phyloP scores from a whole-genome alignment of 2,329 filamentous ascomycete species.

The Capronia epimyces region DNA sequence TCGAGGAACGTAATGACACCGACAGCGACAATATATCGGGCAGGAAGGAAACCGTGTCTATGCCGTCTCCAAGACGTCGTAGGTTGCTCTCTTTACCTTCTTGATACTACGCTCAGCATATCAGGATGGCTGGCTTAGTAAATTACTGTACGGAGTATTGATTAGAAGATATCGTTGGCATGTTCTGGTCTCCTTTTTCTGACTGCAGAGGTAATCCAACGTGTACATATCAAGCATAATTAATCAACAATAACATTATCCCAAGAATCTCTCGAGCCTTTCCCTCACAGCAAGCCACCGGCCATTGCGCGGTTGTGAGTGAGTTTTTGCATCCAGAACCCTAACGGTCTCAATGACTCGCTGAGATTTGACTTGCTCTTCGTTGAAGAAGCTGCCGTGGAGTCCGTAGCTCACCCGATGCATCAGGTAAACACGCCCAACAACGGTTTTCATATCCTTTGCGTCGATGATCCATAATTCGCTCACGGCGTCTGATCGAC shows the following conservation, averaged over 20 bases:
- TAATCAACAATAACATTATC: too few relatives aligned
- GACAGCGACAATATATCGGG: too few relatives aligned
- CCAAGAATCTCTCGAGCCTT: conserved; percentile 6
- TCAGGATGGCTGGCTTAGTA: too few relatives aligned
- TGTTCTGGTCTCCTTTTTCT: too few relatives aligned
- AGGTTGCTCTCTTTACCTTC: too few relatives aligned
- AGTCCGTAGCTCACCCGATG: conserved; percentile 66
- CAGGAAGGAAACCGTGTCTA: too few relatives aligned
- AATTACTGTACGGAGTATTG: too few relatives aligned
- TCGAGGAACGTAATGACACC: background rate
- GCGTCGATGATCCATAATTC: conserved; percentile 68
- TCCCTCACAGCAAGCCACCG: conserved; percentile 10
- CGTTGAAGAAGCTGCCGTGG: conserved; percentile 58
- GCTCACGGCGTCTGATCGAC: conserved; percentile 43
- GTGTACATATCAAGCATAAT: too few relatives aligned
- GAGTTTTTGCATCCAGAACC: conserved; percentile 15
- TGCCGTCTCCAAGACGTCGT: too few relatives aligned
- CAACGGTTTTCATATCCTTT: conserved; percentile 54
- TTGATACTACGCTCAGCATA: too few relatives aligned
- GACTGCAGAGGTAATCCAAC: too few relatives aligned
- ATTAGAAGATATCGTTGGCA: too few relatives aligned
- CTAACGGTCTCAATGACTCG: conserved; percentile 35
- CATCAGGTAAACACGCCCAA: conserved; percentile 55
- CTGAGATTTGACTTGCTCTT: conserved; percentile 50
- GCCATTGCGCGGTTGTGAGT: background rate